These are phyloP conservation scores for Pichia terricola DNA, from an alignment of 1,139 yeast genomes.

Conservation along the genomic window DNA sequence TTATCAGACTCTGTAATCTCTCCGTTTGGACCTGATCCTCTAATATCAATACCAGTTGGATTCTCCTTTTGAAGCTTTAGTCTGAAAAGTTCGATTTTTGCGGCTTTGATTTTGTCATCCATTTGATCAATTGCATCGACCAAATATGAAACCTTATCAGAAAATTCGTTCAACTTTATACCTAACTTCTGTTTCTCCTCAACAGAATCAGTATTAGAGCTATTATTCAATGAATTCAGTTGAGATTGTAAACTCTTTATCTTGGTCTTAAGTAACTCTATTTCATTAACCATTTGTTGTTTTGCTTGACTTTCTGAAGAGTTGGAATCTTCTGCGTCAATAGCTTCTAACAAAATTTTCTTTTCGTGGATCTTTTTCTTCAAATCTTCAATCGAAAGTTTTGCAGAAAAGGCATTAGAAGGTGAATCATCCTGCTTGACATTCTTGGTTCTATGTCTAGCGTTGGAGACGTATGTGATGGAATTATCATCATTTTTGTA, in stretches of 20 bases:
- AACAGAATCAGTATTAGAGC: conserved; percentile 22
- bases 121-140: conserved; percentile 51
- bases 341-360: conserved; percentile 57
- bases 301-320: conserved; percentile 17
- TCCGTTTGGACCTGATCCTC: conserved; percentile 82
- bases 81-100: conserved; percentile 57
- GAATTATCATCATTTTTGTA: conserved; percentile 61
- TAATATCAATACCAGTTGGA: conserved; percentile 57
- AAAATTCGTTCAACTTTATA: conserved; percentile 42
- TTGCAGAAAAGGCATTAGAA: conserved; percentile 14
- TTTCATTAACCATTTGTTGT: conserved; percentile 34
- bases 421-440: conserved; percentile 1
- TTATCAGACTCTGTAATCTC: conserved; percentile 74
- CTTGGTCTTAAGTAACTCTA: conserved; percentile 53
- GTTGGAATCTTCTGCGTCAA: conserved; percentile 59
- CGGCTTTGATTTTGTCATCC: conserved; percentile 59
- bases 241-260: conserved; percentile 45
- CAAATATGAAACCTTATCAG: conserved; percentile 62
- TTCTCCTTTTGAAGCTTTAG: conserved; percentile 45
- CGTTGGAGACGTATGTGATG: conserved; percentile 54
- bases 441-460: conserved; percentile 43
- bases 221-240: conserved; percentile 17
- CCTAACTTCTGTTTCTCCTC: conserved; percentile 35
- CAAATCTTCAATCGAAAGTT: conserved; percentile 38
- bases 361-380: conserved; percentile 61